Evolutionary conservation across 176 grass and related monocot genomes (phyloP).

Genomic region (Musa schizocarpa): DNA sequence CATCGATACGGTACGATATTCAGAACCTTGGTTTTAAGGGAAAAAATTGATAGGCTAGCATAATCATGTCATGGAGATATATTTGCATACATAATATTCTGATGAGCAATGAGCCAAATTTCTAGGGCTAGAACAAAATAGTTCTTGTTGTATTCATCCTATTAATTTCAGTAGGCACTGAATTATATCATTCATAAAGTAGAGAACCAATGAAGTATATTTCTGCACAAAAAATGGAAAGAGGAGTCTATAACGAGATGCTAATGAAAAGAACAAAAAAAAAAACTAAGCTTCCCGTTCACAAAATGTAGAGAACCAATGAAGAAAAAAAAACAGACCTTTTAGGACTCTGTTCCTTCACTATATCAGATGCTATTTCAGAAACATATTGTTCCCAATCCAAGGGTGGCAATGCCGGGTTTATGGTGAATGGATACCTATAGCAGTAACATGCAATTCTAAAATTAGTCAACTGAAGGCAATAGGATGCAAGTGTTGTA

Average conservation of each 20-base stretch:
- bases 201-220: background rate
- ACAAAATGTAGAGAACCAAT: no score
- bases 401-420: conserved; percentile 69
- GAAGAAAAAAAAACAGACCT: no score
- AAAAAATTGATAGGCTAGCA: no score
- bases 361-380: conserved; percentile 32
- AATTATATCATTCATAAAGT: background rate
- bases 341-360: no score
- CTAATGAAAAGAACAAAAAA: no score
- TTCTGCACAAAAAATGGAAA: background rate
- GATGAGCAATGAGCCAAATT: no score
- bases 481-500: background rate
- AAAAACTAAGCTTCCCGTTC: no score
- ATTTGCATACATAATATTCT: no score
- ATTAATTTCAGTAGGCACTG: background rate
- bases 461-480: conserved; percentile 9
- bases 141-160: background rate
- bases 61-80: no score
- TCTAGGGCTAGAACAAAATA: background rate
- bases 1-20: no score
- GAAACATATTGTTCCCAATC: conserved; percentile 97
- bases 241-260: background rate
- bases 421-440: conserved; percentile 82
- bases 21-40: no score
- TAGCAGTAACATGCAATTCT: conserved; percentile 8